Conservation (phyloP, 805 yeast genomes). For the Metschnikowia amazonensis region DNA sequence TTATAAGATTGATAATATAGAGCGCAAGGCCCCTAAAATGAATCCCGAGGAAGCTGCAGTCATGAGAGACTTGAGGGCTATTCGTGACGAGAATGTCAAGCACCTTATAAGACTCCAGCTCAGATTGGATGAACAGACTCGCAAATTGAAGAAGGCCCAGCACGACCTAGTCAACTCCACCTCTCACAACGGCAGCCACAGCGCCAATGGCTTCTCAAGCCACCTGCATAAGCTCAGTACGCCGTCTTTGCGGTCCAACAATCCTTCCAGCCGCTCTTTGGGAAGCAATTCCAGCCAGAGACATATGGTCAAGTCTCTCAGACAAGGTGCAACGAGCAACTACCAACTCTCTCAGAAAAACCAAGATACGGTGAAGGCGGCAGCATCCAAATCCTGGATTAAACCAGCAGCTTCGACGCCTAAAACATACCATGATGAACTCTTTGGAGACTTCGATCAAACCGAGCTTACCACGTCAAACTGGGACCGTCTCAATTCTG, state of each 20-base stretch:
- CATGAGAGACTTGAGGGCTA: slow-evolving; percentile 29
- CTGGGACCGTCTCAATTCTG: slow-evolving; percentile 27
- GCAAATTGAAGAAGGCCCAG: slow-evolving; percentile 11
- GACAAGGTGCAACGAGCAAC: slow-evolving; percentile 6
- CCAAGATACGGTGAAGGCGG: slow-evolving; percentile 16
- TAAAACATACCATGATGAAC: slow-evolving; percentile 17
- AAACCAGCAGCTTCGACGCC: slow-evolving; percentile 7
- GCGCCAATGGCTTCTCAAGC: neutral
- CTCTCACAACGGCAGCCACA: neutral
- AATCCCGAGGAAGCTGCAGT: slow-evolving; percentile 15
- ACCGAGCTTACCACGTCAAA: slow-evolving; percentile 21
- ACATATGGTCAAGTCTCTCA: slow-evolving; percentile 25
- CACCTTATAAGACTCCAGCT: slow-evolving; percentile 41
- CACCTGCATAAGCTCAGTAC: slow-evolving; percentile 21
- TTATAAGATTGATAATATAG: slow-evolving; percentile 54
- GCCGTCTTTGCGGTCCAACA: slow-evolving; percentile 25
- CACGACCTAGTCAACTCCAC: neutral
- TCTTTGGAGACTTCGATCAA: slow-evolving; percentile 41
- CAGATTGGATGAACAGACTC: slow-evolving; percentile 32
- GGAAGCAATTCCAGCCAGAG: slow-evolving; percentile 17
- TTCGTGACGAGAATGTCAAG: slow-evolving; percentile 42
- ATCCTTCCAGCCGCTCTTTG: slow-evolving; percentile 14
- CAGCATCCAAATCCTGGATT: slow-evolving; percentile 17
- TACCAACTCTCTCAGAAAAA: slow-evolving; percentile 20
- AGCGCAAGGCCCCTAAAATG: slow-evolving; percentile 32